Base-by-base conservation (phyloP, 345 rosid species). In the Dipteronia sinensis region DNA sequence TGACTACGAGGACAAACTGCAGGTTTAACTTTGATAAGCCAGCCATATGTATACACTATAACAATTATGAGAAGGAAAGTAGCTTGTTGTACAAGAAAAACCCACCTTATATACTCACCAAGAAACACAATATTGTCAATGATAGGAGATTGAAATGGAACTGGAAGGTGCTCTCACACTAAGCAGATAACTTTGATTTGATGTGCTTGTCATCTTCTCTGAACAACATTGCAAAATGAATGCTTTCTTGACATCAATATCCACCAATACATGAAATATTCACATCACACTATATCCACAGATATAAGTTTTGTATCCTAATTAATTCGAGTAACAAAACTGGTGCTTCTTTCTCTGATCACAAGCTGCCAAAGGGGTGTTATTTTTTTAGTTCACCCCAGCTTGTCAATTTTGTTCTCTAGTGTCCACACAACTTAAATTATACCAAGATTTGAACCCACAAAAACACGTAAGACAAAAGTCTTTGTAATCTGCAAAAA, bases 101-200 rank as follows among this genome's bases (percentile, higher is more conserved):
- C n/a, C n/a, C 25, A 7, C 15, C 40, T 44, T 66, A 62, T 25
- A 49, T 44, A 71, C 27, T 0, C 19, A 25, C n/a, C 5, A 47
- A 13, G 58, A 31, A 23, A 51, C 20, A 19, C 23, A 65, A 31
- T 34, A 34, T 8, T 53, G 13, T 7, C 23, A 51, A 23, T 51
- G 25, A 55, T 12, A 31, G 65, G 11, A 20, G 49, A 10, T 62
- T 4, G 68, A 62, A 62, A 73, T 10, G 69, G 68, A 62, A 62
- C 62, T 10, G 69, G 22, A 15, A 34, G 29, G 42, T 4, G 16
- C 23, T 59, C 16, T 78, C 72, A 82, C 59, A 79, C 59, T 81
- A 81, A 79, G 78, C 80, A 72, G 77, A 82, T 70, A 71, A 47
- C 67, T 46, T 75, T 16, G 65, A 77, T 46, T 71, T 16, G 59